Evolutionary conservation across 768 basidiomycete genomes (phyloP).

Genomic region (Boletus pseudo-olivaceus): DNA sequence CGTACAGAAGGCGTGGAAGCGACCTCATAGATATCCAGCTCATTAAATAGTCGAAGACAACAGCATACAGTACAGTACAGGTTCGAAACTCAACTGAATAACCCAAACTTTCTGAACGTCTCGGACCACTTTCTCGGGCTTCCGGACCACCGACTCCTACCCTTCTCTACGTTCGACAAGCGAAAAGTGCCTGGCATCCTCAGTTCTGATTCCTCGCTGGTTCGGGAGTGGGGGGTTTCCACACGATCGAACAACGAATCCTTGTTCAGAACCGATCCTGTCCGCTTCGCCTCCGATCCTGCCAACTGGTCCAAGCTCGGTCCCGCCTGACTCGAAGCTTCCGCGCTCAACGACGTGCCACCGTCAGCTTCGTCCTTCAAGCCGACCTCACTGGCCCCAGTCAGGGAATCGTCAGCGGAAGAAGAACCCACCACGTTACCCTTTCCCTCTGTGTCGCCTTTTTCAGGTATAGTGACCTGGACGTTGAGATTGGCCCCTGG

Average conservation of each 20-base stretch:
- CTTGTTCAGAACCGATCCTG: background rate
- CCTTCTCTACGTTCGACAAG: constrained; percentile 12
- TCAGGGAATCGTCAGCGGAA: constrained; percentile 19
- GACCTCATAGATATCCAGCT: background rate
- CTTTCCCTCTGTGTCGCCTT: constrained; percentile 18
- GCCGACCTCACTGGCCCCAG: constrained; percentile 12
- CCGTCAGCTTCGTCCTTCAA: constrained; percentile 10
- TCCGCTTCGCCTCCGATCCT: constrained; percentile 1
- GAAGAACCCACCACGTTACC: constrained; percentile 24
- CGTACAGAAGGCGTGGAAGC: too few species aligned
- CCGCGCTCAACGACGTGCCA: constrained; percentile 1
- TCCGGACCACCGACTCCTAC: background rate
- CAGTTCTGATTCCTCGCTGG: constrained; percentile 32
- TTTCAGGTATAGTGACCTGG: constrained; percentile 34
- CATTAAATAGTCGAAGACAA: background rate
- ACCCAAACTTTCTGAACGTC: constrained; percentile 22
- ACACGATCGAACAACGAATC: background rate
- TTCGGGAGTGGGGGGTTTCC: constrained; percentile 5
- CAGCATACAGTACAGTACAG: background rate
- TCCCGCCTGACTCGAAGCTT: background rate
- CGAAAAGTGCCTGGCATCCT: constrained; percentile 56
- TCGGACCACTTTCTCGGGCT: constrained; percentile 19
- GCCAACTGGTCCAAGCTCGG: background rate
- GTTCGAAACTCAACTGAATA: constrained; percentile 16
- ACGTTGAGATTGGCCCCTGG: constrained; percentile 42